Evolutionary conservation across 2,329 filamentous ascomycete species (phyloP), one percentile per base, ranked within the genome.

Genomic region (Exophiala calicioides): DNA sequence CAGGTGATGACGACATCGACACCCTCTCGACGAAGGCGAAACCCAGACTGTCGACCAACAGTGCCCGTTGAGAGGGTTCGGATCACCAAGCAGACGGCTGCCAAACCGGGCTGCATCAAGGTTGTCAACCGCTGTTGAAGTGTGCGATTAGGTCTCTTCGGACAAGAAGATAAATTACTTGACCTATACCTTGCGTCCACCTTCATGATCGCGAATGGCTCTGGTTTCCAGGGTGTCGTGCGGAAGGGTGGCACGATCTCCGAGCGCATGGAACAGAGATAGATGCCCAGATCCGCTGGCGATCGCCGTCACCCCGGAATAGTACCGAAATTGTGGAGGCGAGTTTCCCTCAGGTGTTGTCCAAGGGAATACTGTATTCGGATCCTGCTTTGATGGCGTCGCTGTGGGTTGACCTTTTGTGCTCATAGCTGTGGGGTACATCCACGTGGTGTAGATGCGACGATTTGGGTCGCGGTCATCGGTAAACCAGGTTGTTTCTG

Each of bases 351-450:
- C 29, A 31, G 29, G 29, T 31, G 29, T 31, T 31, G 5, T n/a
- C 29, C 29, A 31, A 15, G 29, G 16, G 12, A 5, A 5, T 5
- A 31, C 16, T 5, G 5, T n/a, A 6, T 31, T 31, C 12, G 29
- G 29, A 31, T 31, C 29, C 29, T 31, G 29, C 29, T 31, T 31
- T 31, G 29, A 5, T 12, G 29, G 29, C 29, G 29, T 31, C 29
- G 29, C 29, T 31, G 29, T 12, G 29, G 29, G 5, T 13, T 5
- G 29, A 27, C 24, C 24, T 27, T 27, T 27, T 7, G 24, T n/a
- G 16, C 16, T 31, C 12, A 5, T 31, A 31, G 5, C 29, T 15
- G 16, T 6, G 29, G 12, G 29, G n/a, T 31, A 13, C 12, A 13
- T 13, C n/a, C n/a, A 5, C 29, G 16, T 31, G 29, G 29, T 31